Percentiles rank a stretch among this genome's conserved stretches.
phyloP scores from a whole-genome alignment of 495 filamentous ascomycete species.

The Aspergillus haitiensis region DNA sequence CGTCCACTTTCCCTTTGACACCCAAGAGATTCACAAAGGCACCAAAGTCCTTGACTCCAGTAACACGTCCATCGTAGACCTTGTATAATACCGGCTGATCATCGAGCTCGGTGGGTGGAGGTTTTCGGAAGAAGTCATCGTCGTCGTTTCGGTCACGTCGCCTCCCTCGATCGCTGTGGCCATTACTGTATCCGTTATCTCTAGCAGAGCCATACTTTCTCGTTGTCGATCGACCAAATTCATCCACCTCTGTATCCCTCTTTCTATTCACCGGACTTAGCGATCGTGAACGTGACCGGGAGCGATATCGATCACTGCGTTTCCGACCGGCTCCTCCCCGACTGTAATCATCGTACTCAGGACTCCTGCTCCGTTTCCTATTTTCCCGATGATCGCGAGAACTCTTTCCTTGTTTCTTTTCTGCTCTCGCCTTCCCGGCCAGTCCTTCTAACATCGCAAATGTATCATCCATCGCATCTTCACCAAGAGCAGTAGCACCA shows the following conservation, averaged over 20 bases:
- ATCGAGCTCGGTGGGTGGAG: constrained; percentile 77
- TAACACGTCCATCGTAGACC: constrained; percentile 85
- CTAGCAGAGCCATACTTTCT: constrained; percentile 34
- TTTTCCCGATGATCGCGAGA: constrained; percentile 39
- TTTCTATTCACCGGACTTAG: constrained; percentile 47
- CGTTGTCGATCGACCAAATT: constrained; percentile 55
- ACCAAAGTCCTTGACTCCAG: constrained; percentile 91
- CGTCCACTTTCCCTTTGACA: constrained; percentile 85
- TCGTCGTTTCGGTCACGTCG: constrained; percentile 50
- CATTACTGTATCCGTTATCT: constrained; percentile 46
- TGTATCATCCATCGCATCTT: constrained; percentile 85
- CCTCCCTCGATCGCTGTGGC: constrained; percentile 39
- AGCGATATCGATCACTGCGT: constrained; percentile 53
- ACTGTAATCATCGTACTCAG: constrained; percentile 60
- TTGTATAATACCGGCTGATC: constrained; percentile 81
- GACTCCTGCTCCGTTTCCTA: constrained; percentile 73
- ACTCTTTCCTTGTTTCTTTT: constrained; percentile 23
- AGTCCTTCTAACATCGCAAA: constrained; percentile 86
- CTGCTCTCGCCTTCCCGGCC: constrained; percentile 60
- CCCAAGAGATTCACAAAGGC: constrained; percentile 91
- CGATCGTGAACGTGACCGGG: constrained; percentile 52
- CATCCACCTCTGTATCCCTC: constrained; percentile 61
- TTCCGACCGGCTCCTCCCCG: constrained; percentile 41
- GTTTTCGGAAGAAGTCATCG: constrained; percentile 65
- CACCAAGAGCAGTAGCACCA: constrained; percentile 27